Evolutionary conservation across 2,329 filamentous ascomycete species (phyloP).

Genomic region (Lomentospora prolificans): DNA sequence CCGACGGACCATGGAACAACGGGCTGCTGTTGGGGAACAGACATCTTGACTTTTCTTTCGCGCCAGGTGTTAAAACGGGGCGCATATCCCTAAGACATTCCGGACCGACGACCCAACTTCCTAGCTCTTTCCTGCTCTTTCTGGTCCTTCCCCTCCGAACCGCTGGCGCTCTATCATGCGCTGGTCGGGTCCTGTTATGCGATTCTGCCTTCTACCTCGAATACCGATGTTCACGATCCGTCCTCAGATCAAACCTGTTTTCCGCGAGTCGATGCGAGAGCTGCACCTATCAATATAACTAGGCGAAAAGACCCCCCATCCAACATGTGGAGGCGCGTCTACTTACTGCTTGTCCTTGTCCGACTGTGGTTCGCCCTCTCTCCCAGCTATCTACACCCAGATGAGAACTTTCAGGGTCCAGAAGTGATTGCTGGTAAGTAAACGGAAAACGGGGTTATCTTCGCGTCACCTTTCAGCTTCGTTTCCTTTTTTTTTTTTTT

Average conservation of each 20-base stretch:
- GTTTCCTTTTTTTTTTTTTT: conserved; percentile 2
- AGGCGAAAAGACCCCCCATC: not conserved
- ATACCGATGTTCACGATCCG: not conserved
- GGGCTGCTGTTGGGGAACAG: not conserved
- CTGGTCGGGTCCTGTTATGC: conserved; percentile 5
- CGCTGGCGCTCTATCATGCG: conserved; percentile 2
- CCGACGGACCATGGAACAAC: not conserved
- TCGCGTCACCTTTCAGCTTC: not conserved
- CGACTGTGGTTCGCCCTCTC: conserved; percentile 90
- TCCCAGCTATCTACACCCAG: conserved; percentile 93
- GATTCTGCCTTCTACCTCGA: not conserved
- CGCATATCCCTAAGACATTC: not conserved
- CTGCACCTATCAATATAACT: not conserved
- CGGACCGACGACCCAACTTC: not conserved
- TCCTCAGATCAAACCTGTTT: not conserved
- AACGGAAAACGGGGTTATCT: not conserved
- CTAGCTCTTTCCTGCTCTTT: not conserved
- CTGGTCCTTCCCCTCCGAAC: not conserved
- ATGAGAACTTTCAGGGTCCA: conserved; percentile 98
- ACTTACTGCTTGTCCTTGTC: conserved; percentile 74
- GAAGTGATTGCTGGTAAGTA: conserved; percentile 88
- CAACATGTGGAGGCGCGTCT: conserved; percentile 83
- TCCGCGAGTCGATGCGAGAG: not conserved
- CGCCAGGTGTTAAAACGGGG: not conserved
- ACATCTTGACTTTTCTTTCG: not conserved